Base-by-base conservation (phyloP, 345 rosid species). In the Noccaea bulbosa region DNA sequence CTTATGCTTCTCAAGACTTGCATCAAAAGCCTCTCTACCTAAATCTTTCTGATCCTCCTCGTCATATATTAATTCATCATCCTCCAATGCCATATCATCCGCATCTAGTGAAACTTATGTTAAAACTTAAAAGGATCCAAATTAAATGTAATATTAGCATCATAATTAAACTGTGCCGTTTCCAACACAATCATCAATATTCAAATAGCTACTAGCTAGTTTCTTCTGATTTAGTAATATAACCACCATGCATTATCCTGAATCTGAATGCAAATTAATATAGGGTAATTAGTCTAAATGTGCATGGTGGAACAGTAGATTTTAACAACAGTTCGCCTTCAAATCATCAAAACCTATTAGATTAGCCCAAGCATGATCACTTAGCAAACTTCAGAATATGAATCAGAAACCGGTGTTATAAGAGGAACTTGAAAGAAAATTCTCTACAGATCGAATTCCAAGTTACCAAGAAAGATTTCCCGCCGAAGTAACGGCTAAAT, bases 51-150 rank as follows among this genome's bases (percentile, higher is more conserved):
- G 72, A 47, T 83, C 86, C 45, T 79, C 86, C 40, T 78, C 96
- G 45, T 85, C 90, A 54, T 59, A 84, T 44, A n/a, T n/a, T n/a
- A 89, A 82, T 49, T 88, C 90, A 69, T 88, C 94, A 69, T 88
- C 94, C 77, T 89, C 88, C 77, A 82, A 86, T 11, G 85, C 84
- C 88, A 92, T 88, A 77, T 89, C 96, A 1, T 34, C 27, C 0
- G 37, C 55, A 65, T 78, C 78, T 4, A 67, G 15, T 11, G 83
- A 81, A 73, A 79, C 74, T 68, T 81, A 85, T 7, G 47, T 45
- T 56, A 70, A 24, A 24, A 49, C 44, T 45, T 56, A 70, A 24
- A 24, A 49, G 5, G 69, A 68, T 48, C 79, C 83, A n/a, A 67
- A 52, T 37, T 82, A n/a, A 67, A 52, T 37, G 65, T 81, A n/a